These are phyloP conservation scores for Gossypium laxum DNA, from an alignment of 441 rosid genomes.

Conservation along the genomic window DNA sequence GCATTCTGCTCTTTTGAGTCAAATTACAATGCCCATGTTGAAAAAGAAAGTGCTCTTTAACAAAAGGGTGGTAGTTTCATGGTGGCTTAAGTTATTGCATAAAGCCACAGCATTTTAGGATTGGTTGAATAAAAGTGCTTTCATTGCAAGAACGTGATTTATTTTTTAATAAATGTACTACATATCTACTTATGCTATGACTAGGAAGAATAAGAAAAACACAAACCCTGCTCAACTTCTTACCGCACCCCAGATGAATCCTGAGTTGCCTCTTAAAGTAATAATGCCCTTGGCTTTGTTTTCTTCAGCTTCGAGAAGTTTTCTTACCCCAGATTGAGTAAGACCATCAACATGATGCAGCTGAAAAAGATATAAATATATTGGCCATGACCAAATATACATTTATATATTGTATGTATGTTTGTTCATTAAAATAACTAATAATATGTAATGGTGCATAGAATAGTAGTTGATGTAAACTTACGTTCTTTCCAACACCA, in stretches of 20 bases:
- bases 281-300: constrained; percentile 32
- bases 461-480: constrained; percentile 7
- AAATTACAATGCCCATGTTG: no score
- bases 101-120: no score
- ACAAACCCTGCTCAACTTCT: constrained; percentile 23
- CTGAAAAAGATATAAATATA: constrained; percentile 26
- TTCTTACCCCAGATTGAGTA: constrained; percentile 44
- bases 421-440: not conserved
- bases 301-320: constrained; percentile 42
- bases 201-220: not conserved
- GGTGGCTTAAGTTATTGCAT: no score
- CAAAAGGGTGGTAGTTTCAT: no score
- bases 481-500: constrained; percentile 78
- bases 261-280: constrained; percentile 59
- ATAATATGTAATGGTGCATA: not conserved
- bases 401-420: not conserved
- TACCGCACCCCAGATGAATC: constrained; percentile 75
- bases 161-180: not conserved
- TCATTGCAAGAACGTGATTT: not conserved
- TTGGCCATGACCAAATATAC: not conserved
- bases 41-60: no score
- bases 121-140: no score
- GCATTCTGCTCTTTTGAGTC: not conserved
- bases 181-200: not conserved
- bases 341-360: constrained; percentile 86